These are phyloP conservation scores for Acanthamoeba castellanii DNA, from an alignment of 208 protist species.

Conservation along the genomic window DNA sequence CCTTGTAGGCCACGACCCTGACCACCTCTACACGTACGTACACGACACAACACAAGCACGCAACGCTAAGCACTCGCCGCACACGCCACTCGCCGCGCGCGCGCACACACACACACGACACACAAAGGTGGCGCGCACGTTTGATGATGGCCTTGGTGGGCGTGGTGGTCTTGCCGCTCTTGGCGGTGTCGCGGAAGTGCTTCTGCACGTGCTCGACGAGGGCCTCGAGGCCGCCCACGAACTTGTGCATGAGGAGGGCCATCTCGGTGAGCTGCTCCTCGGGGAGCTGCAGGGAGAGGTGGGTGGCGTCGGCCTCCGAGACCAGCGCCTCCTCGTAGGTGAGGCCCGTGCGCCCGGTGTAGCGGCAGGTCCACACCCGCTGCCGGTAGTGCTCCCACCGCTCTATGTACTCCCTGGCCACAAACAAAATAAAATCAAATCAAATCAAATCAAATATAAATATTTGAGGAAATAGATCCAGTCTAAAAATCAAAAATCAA, in stretches of 20 bases:
- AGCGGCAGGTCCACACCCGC: conserved; percentile 31
- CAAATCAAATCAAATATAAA: not conserved
- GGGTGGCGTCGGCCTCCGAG: conserved; percentile 36
- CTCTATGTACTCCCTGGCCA: not conserved
- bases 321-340: conserved; percentile 61
- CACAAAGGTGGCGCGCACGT: not conserved
- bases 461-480: not conserved
- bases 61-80: too few species aligned
- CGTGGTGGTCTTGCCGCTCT: conserved; percentile 5
- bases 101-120: too few species aligned
- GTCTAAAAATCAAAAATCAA: too few species aligned
- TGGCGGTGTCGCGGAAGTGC: not conserved
- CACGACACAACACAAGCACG: not conserved
- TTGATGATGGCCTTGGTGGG: conserved; percentile 39
- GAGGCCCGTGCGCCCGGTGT: conserved; percentile 18
- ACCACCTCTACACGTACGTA: not conserved
- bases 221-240: conserved; percentile 18
- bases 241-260: conserved; percentile 51
- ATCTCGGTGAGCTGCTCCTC: conserved; percentile 36
- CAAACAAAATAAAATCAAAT: not conserved
- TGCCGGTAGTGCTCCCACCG: conserved; percentile 41
- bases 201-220: conserved; percentile 53
- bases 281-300: conserved; percentile 21
- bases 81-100: not conserved
- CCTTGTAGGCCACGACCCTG: conserved; percentile 5